Conservation (phyloP, 1,139 yeast genomes). For the Hansenula anomala region DNA sequence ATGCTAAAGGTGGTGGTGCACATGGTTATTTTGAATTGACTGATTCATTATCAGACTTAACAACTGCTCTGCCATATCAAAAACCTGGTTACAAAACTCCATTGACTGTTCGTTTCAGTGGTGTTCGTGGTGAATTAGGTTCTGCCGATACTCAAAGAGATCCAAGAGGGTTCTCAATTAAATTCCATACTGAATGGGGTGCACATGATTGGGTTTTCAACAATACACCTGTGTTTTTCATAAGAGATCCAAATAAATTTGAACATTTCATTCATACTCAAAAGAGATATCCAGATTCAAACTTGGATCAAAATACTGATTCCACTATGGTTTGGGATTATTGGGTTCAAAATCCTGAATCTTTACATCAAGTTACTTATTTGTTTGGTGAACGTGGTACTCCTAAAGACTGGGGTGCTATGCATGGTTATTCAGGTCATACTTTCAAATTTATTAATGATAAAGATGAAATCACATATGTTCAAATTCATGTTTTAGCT, state of each 20-base stretch:
- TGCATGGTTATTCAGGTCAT: constrained; percentile 78
- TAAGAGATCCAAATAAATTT: constrained; percentile 84
- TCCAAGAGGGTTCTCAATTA: constrained; percentile 83
- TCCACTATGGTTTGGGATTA: constrained; percentile 68
- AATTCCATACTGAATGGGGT: constrained; percentile 85
- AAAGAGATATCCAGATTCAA: constrained; percentile 58
- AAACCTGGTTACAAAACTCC: constrained; percentile 73
- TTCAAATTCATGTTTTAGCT: constrained; percentile 58
- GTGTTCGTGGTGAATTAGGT: constrained; percentile 87
- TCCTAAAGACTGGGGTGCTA: constrained; percentile 57
- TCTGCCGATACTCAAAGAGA: constrained; percentile 86
- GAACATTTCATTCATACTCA: constrained; percentile 90
- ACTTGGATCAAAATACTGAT: constrained; percentile 38
- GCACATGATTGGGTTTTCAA: constrained; percentile 85
- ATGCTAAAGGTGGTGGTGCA: constrained; percentile 89
- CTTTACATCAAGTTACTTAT: constrained; percentile 58
- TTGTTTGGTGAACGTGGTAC: constrained; percentile 72
- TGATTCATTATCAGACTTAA: constrained; percentile 73
- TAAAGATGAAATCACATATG: constrained; percentile 60
- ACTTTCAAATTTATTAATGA: constrained; percentile 66
- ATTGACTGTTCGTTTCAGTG: constrained; percentile 73
- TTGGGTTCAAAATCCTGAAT: constrained; percentile 56
- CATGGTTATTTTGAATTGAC: constrained; percentile 78
- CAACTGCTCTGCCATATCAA: constrained; percentile 66
- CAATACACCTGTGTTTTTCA: constrained; percentile 85